Conservation (phyloP, 805 yeast species). For the Candida wancherniae region DNA sequence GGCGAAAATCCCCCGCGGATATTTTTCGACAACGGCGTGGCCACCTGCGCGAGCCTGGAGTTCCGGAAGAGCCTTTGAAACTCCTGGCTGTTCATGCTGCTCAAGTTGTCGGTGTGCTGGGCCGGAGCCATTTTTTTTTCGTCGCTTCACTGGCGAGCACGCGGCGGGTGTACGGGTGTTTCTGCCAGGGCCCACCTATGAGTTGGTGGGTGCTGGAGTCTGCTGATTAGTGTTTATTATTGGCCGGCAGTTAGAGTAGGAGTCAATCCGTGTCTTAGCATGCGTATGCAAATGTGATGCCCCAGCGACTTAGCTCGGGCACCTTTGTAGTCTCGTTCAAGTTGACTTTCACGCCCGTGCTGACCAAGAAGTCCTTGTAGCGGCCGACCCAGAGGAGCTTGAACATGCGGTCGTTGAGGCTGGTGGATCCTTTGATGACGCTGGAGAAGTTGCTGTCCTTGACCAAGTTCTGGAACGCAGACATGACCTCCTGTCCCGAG, state of each 20-base stretch:
- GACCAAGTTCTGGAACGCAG: conserved; percentile 47
- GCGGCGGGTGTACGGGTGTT: conserved; percentile 14
- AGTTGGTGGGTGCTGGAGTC: no score
- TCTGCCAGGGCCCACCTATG: no score
- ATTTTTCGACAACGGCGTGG: conserved; percentile 32
- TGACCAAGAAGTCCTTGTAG: conserved; percentile 69
- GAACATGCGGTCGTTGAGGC: conserved; percentile 56
- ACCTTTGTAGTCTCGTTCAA: conserved; percentile 31
- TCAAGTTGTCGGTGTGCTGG: neutral
- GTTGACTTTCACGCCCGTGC: conserved; percentile 62
- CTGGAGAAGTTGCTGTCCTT: conserved; percentile 56
- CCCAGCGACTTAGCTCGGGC: conserved; percentile 50
- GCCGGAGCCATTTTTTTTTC: conserved; percentile 3
- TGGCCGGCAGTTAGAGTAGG: no score
- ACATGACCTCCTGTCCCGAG: conserved; percentile 32
- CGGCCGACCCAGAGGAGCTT: conserved; percentile 85
- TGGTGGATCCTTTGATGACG: conserved; percentile 70
- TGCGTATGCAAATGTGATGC: conserved; percentile 59
- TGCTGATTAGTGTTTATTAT: no score
- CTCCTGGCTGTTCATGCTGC: conserved; percentile 15
- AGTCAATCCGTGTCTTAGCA: conserved; percentile 32
- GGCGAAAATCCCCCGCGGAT: conserved; percentile 25
- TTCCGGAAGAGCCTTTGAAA: conserved; percentile 28
- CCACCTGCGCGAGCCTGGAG: conserved; percentile 43
- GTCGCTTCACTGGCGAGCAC: neutral